phyloP scores from a whole-genome alignment of 2,329 filamentous ascomycete species.

The Epichloe uncinata region DNA sequence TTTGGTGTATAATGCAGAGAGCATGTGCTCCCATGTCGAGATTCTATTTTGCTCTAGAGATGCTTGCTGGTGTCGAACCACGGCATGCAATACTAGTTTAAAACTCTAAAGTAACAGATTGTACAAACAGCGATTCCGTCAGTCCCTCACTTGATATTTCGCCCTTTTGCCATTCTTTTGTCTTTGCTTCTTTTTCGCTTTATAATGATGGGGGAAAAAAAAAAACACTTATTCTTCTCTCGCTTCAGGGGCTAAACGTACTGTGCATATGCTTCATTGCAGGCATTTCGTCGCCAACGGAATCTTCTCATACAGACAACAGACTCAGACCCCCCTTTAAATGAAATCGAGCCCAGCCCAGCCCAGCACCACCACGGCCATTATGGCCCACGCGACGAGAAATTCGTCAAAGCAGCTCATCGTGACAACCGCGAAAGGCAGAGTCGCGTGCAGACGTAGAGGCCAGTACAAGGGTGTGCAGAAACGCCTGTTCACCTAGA shows the following conservation, averaged over 20 bases:
- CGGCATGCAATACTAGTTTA: neutral
- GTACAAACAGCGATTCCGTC: neutral
- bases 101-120: neutral
- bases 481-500: constrained; percentile 15
- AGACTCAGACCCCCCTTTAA: neutral
- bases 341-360: neutral
- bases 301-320: neutral
- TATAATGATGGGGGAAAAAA: neutral
- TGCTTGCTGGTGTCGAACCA: neutral
- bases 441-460: neutral
- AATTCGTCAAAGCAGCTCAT: neutral
- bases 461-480: neutral
- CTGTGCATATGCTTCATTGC: neutral
- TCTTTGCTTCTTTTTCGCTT: neutral
- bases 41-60: neutral
- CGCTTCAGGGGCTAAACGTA: neutral
- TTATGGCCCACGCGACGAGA: neutral
- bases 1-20: constrained; percentile 1
- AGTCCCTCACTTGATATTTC: neutral
- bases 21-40: neutral
- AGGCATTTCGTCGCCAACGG: neutral
- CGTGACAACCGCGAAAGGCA: neutral
- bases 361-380: neutral
- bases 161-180: neutral
- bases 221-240: neutral